Evolutionary conservation across 805 yeast species (phyloP).

Genomic region (Isabelozyma pseudorhagii): DNA sequence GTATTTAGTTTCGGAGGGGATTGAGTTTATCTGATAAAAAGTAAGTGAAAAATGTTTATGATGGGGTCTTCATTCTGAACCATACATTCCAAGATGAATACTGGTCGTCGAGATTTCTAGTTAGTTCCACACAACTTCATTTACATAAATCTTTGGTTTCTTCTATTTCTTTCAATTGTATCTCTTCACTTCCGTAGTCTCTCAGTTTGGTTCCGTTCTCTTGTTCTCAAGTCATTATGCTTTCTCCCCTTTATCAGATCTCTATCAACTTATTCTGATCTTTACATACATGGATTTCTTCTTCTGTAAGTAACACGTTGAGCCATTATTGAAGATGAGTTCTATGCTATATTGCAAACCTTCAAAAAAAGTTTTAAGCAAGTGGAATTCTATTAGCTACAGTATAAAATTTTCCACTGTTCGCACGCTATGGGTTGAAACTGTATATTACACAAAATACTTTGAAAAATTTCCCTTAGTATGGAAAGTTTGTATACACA

Average conservation of each 20-base stretch:
- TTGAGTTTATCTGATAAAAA: not conserved
- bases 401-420: constrained; percentile 4
- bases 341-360: constrained; percentile 9
- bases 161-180: too few relatives aligned
- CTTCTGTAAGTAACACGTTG: constrained; percentile 99
- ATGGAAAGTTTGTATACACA: not conserved
- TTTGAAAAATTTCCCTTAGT: not conserved
- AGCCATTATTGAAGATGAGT: constrained; percentile 69
- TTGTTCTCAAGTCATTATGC: not conserved
- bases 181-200: not conserved
- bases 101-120: not conserved
- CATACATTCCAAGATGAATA: too few relatives aligned
- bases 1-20: constrained; percentile 4
- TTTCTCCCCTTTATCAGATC: not conserved
- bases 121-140: not conserved
- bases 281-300: constrained; percentile 81
- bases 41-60: not conserved
- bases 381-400: not conserved
- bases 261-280: not conserved
- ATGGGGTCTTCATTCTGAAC: too few relatives aligned
- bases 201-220: not conserved
- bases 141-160: not conserved
- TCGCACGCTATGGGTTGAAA: not conserved
- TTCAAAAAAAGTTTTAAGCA: not conserved
- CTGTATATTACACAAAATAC: not conserved